Base-by-base conservation (phyloP, 2,329 filamentous ascomycete genomes). In the Fusarium sp. region DNA sequence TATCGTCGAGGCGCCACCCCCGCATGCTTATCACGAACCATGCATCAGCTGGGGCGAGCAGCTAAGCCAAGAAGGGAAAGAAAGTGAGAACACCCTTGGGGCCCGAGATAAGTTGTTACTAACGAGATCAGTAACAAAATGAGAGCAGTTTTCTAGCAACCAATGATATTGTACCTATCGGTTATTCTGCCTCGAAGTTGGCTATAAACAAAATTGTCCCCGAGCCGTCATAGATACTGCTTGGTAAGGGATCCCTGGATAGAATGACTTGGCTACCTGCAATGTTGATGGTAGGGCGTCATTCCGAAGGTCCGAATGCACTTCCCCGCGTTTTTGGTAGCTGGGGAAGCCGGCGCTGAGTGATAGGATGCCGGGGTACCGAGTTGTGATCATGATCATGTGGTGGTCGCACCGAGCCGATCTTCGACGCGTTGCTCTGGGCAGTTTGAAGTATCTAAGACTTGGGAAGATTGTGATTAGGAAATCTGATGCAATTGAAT, bases 31-130 rank as follows among this genome's bases (percentile, higher is more conserved):
- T 59, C 57, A 32, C 11, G 25, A 22, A 45, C 30, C 40, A 47
- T 22, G 59, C 32, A 45, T 50, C 38, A 32, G 10, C 5, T 40
- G 25, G 17, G 30, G 22, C 35, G 38, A 50, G 15, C 3, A n/a
- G 27, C 59, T 62, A 62, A 27, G 14, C 59, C 59, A 4, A 62
- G 40, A 47, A 50, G 22, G 59, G 59, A 33, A 62, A 62, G n/a
- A 47, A 62, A 62, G 37, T 62, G 59, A 62, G 59, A 62, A n/a
- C 59, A 33, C 27, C 6, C 33, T 43, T 35, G 14, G 9, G 20
- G 3, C 17, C 6, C 2, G 35, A 43, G 32, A n/a, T 27, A 38
- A 45, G 47, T 52, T 32, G 27, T n/a, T 20, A 14, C 30, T 50
- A 20, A 30, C 40, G n/a, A 61, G 22, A 50, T 47, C 37, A 30